A percentile compares a stretch with the other conserved stretches of the same genome.
phyloP scores from a whole-genome alignment of 176 grass and related monocot genomes.

The barley (Hordeum vulgare) region MorexV3_pseudomolecules_assembly NC_058520.1:18781414-18781913 shows the following conservation, averaged over 20 bases:
- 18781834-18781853: slow-evolving; percentile 30
- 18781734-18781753: slow-evolving; percentile 81
- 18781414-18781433: not conserved
- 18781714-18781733: slow-evolving; percentile 68
- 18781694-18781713: slow-evolving; percentile 24
- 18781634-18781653: not conserved
- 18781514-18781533: slow-evolving; percentile 50
- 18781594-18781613: slow-evolving; percentile 1
- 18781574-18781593: not conserved
- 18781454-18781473: not conserved
- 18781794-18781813: slow-evolving; percentile 38
- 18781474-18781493: not conserved
- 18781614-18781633: not conserved
- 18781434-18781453: not conserved
- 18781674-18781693: slow-evolving; percentile 75
- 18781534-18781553: slow-evolving; percentile 56
- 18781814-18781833: slow-evolving; percentile 39
- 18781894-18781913: slow-evolving; percentile 8
- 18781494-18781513: slow-evolving; percentile 41
- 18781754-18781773: slow-evolving; percentile 64
- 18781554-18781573: slow-evolving; percentile 43
- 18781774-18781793: slow-evolving; percentile 62
- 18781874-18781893: not conserved
- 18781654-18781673: slow-evolving; percentile 33
- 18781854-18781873: slow-evolving; percentile 15